Percentiles rank a stretch among this genome's conserved stretches.
Conservation (phyloP, 2,329 filamentous ascomycete genomes). For the Huntiella decipiens region DNA sequence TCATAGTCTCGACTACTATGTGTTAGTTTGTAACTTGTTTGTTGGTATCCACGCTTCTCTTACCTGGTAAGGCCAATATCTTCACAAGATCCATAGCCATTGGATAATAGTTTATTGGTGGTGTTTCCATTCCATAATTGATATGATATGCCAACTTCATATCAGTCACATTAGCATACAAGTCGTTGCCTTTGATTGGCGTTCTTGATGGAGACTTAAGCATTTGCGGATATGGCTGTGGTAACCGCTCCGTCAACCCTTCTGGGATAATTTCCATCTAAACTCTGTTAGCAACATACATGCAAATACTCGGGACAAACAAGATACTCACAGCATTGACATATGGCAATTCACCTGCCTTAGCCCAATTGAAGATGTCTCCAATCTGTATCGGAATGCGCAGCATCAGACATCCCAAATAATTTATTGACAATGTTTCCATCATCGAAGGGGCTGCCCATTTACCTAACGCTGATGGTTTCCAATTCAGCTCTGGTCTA, state of each 20-base stretch:
- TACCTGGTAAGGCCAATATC: constrained; percentile 57
- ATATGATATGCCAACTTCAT: constrained; percentile 43
- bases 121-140: constrained; percentile 53
- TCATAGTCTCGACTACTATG: constrained; percentile 13
- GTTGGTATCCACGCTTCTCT: constrained; percentile 13
- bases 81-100: constrained; percentile 52
- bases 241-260: constrained; percentile 43
- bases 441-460: constrained; percentile 46
- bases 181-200: constrained; percentile 30
- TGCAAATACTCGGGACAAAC: background rate
- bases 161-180: constrained; percentile 46
- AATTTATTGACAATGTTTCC: constrained; percentile 62
- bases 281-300: constrained; percentile 17
- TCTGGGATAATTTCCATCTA: constrained; percentile 39
- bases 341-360: constrained; percentile 50
- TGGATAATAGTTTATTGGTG: constrained; percentile 50
- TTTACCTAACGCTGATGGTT: constrained; percentile 23
- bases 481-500: constrained; percentile 24
- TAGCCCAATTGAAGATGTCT: constrained; percentile 52
- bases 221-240: constrained; percentile 37
- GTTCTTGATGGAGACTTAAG: constrained; percentile 31
- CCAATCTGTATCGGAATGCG: constrained; percentile 57
- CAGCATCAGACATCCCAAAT: constrained; percentile 57
- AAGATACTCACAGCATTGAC: constrained; percentile 39
- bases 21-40: background rate